Evolutionary conservation across 1,139 yeast species (phyloP).

Genomic region (Geotrichum citri-aurantii): DNA sequence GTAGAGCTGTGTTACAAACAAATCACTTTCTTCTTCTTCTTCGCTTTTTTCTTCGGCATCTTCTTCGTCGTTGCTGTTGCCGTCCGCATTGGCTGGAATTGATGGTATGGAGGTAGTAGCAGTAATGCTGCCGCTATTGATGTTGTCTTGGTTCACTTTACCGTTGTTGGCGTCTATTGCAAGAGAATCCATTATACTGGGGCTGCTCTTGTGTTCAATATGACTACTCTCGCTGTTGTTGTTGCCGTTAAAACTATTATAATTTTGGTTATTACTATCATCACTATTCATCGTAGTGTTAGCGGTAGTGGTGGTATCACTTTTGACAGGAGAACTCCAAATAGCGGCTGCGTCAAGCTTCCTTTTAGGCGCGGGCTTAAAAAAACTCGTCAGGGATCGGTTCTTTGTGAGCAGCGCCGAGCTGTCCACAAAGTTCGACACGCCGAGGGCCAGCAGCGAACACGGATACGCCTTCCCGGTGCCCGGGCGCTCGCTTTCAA

Average conservation of each 20-base stretch:
- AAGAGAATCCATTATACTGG: not conserved
- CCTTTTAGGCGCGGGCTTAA: constrained; percentile 2
- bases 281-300: too few relatives aligned
- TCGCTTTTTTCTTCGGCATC: constrained; percentile 9
- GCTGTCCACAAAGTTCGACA: constrained; percentile 20
- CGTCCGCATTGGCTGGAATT: not conserved
- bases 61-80: not conserved
- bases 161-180: not conserved
- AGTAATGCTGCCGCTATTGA: not conserved
- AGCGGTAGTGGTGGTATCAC: too few relatives aligned
- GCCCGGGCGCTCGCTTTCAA: constrained; percentile 20
- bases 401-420: constrained; percentile 1
- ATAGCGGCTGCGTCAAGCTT: not conserved
- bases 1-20: constrained; percentile 9
- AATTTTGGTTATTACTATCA: too few relatives aligned
- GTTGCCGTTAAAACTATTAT: too few relatives aligned
- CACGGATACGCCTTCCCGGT: constrained; percentile 21
- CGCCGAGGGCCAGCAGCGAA: constrained; percentile 22
- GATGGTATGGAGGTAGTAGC: not conserved
- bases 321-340: not conserved
- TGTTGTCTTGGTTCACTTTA: too few relatives aligned
- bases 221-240: not conserved
- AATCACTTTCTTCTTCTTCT: constrained; percentile 20
- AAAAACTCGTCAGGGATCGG: constrained; percentile 10
- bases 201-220: not conserved